phyloP scores from a whole-genome alignment of 805 yeast genomes.

The Saccharomyces kudriavzevii region DNA sequence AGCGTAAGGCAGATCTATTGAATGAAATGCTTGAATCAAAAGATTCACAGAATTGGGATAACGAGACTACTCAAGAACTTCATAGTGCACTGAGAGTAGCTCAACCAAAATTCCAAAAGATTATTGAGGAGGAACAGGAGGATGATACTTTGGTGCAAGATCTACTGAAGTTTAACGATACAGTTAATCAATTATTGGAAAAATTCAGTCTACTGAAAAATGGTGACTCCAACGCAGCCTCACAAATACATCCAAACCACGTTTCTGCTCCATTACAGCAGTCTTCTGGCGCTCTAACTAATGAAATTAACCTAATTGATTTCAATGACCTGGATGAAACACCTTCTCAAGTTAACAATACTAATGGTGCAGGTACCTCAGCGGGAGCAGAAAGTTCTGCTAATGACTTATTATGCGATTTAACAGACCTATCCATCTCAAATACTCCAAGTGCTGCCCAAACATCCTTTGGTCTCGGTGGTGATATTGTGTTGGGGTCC shows the following conservation, averaged over 20 bases:
- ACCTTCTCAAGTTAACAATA: slow-evolving; percentile 7
- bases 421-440: slow-evolving; percentile 52
- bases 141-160: slow-evolving; percentile 57
- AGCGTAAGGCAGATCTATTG: slow-evolving; percentile 73
- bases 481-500: slow-evolving; percentile 35
- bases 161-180: slow-evolving; percentile 60
- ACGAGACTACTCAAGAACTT: slow-evolving; percentile 69
- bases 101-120: slow-evolving; percentile 73
- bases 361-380: slow-evolving; percentile 1
- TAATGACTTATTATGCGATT: slow-evolving; percentile 64
- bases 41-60: slow-evolving; percentile 27
- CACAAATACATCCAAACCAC: slow-evolving; percentile 34
- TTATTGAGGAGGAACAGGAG: slow-evolving; percentile 67
- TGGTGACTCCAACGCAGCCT: slow-evolving; percentile 53
- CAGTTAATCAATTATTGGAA: slow-evolving; percentile 54
- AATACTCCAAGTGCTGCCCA: slow-evolving; percentile 25
- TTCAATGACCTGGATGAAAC: slow-evolving; percentile 48
- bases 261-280: slow-evolving; percentile 25
- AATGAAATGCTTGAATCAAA: slow-evolving; percentile 68
- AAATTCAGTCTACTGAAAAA: slow-evolving; percentile 57
- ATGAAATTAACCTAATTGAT: slow-evolving; percentile 56
- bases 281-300: slow-evolving; percentile 31
- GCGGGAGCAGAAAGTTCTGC: not conserved
- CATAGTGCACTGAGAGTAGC: slow-evolving; percentile 67
- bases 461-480: slow-evolving; percentile 25